phyloP scores from a whole-genome alignment of 2,329 filamentous ascomycete species.

The Dactylellina drechsleri region DNA sequence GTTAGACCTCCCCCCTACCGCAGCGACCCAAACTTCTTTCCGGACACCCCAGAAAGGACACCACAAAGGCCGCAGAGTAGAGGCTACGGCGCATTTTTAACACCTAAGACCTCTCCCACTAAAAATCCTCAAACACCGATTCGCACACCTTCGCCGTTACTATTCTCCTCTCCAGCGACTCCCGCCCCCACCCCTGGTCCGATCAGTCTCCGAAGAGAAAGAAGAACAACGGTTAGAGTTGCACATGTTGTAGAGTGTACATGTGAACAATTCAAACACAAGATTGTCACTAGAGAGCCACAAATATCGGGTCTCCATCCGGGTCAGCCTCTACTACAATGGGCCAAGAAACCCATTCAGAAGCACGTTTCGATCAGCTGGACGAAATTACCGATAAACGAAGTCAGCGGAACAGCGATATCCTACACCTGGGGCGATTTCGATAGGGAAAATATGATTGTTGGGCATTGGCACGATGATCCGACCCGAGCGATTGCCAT shows the following conservation, averaged over 20 bases:
- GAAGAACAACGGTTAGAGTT: slow-evolving; percentile 43
- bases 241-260: slow-evolving; percentile 30
- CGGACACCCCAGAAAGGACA: slow-evolving; percentile 42
- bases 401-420: slow-evolving; percentile 37
- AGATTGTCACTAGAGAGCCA: slow-evolving; percentile 43
- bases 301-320: slow-evolving; percentile 51
- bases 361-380: slow-evolving; percentile 45
- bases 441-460: slow-evolving; percentile 46
- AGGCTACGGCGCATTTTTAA: slow-evolving; percentile 38
- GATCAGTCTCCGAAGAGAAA: slow-evolving; percentile 40
- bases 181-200: slow-evolving; percentile 47
- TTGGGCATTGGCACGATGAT: slow-evolving; percentile 50
- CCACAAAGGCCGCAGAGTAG: slow-evolving; percentile 35
- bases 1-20: slow-evolving; percentile 43
- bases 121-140: slow-evolving; percentile 30
- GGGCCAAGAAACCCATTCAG: slow-evolving; percentile 44
- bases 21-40: slow-evolving; percentile 34
- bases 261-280: slow-evolving; percentile 46
- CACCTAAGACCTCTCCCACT: slow-evolving; percentile 2
- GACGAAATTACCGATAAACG: slow-evolving; percentile 46
- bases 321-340: slow-evolving; percentile 50
- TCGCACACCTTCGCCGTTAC: slow-evolving; percentile 37
- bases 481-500: slow-evolving; percentile 45
- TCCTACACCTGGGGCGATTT: slow-evolving; percentile 53
- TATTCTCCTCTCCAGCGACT: slow-evolving; percentile 48